A percentile compares a stretch with the other conserved stretches of the same genome.
These are phyloP conservation scores for Ceratonia siliqua DNA, from an alignment of 306 rosid species.

Conservation along the genomic window DNA sequence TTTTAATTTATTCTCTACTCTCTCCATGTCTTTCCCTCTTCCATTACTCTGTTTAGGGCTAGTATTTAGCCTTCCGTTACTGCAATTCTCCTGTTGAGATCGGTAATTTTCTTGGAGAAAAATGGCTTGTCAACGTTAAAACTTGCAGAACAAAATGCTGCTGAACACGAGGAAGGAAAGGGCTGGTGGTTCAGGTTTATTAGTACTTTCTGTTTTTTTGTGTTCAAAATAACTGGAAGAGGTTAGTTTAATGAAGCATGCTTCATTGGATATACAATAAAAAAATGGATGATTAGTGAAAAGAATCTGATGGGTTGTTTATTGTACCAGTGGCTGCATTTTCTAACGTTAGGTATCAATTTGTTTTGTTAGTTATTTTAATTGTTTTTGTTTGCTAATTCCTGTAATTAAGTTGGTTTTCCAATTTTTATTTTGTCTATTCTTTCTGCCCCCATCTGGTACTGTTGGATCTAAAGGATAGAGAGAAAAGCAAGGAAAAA, in stretches of 20 bases:
- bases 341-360: not conserved
- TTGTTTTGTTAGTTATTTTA: not conserved
- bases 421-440: not conserved
- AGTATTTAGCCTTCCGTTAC: not conserved
- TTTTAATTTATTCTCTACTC: not conserved
- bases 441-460: not conserved
- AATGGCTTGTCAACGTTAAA: not conserved
- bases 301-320: not conserved
- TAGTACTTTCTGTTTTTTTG: not conserved
- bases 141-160: not conserved
- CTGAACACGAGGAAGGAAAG: too few relatives aligned
- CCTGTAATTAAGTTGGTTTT: not conserved
- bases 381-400: not conserved
- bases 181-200: not conserved
- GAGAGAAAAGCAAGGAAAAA: not conserved
- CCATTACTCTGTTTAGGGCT: not conserved
- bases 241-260: not conserved
- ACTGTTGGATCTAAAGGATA: not conserved
- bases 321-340: not conserved
- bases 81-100: not conserved
- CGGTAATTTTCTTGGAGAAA: not conserved
- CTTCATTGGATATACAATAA: too few relatives aligned
- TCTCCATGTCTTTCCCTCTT: not conserved
- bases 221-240: not conserved
- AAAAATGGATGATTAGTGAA: too few relatives aligned